Conservation (phyloP, 108 stramenopile species). For the Stephanodiscus triporus region DNA sequence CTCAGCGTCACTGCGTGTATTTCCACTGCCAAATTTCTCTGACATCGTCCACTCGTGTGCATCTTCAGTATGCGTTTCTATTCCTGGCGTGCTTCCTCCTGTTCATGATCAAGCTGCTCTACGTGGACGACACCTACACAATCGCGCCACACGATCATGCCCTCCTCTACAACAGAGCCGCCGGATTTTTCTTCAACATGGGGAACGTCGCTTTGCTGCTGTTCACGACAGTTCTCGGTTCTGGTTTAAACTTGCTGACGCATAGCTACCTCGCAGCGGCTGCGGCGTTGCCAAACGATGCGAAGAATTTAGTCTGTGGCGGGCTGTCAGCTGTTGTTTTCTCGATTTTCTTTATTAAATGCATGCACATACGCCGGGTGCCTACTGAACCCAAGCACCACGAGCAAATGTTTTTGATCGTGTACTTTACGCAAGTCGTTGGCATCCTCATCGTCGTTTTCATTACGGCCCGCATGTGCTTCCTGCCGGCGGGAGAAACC, state of each 20-base stretch:
- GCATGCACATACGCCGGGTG: slow-evolving; percentile 82
- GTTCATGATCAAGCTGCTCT: slow-evolving; percentile 84
- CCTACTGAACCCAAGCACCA: slow-evolving; percentile 54
- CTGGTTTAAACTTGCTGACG: slow-evolving; percentile 79
- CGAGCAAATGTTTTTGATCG: slow-evolving; percentile 63
- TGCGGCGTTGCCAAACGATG: slow-evolving; percentile 71
- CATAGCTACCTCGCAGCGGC: slow-evolving; percentile 83
- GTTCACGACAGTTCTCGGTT: slow-evolving; percentile 78
- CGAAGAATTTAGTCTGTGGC: slow-evolving; percentile 75
- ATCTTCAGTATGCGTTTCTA: slow-evolving; percentile 62
- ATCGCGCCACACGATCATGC: slow-evolving; percentile 77
- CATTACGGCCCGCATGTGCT: slow-evolving; percentile 55
- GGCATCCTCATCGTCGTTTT: slow-evolving; percentile 57
- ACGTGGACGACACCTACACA: slow-evolving; percentile 70
- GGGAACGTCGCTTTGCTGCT: slow-evolving; percentile 76
- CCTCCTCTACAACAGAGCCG: slow-evolving; percentile 71
- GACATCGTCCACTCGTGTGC: not conserved
- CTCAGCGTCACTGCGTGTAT: not conserved
- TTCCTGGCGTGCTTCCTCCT: slow-evolving; percentile 74
- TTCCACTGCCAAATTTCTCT: not conserved
- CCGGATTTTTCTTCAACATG: slow-evolving; percentile 75
- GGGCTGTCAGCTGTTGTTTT: slow-evolving; percentile 76
- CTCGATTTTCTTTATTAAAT: slow-evolving; percentile 77
- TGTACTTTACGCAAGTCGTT: slow-evolving; percentile 66
- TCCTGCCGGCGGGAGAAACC: slow-evolving; percentile 31